Conservation (phyloP, 2,329 filamentous ascomycete genomes). For the Diaporthe citriasiana region DNA sequence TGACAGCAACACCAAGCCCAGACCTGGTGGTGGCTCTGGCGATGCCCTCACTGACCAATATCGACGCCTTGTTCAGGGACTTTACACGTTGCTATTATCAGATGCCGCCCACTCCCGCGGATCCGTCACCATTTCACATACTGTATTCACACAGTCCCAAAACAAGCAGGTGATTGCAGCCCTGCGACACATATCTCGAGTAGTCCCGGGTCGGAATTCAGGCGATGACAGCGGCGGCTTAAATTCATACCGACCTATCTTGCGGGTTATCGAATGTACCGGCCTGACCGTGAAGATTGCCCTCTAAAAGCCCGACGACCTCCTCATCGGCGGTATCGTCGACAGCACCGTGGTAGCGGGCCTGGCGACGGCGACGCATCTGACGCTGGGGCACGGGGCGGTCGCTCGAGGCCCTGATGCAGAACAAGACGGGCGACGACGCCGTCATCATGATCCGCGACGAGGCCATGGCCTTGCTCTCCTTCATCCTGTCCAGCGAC, state of each 20-base stretch:
- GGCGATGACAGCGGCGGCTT: slow-evolving; percentile 11
- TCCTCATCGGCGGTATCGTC: slow-evolving; percentile 53
- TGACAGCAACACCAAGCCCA: slow-evolving; percentile 48
- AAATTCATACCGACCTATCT: slow-evolving; percentile 44
- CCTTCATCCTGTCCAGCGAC: slow-evolving; percentile 38
- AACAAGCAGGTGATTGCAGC: slow-evolving; percentile 49
- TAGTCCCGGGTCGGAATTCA: slow-evolving; percentile 38
- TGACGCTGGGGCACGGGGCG: slow-evolving; percentile 49
- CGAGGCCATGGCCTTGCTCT: slow-evolving; percentile 46
- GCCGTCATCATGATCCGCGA: slow-evolving; percentile 49
- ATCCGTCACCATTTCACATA: slow-evolving; percentile 53
- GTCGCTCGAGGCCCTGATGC: slow-evolving; percentile 46
- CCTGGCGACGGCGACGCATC: slow-evolving; percentile 51
- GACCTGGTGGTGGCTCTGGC: slow-evolving; percentile 46
- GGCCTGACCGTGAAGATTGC: slow-evolving; percentile 48
- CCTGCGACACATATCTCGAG: slow-evolving; percentile 45
- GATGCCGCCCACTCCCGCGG: slow-evolving; percentile 49
- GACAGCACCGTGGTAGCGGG: slow-evolving; percentile 51
- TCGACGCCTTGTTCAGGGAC: slow-evolving; percentile 50
- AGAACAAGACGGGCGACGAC: slow-evolving; percentile 47
- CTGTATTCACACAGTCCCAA: slow-evolving; percentile 51
- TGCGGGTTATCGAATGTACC: slow-evolving; percentile 49
- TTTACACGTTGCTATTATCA: slow-evolving; percentile 54
- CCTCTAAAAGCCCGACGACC: slow-evolving; percentile 51
- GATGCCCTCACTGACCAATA: slow-evolving; percentile 48